Base-by-base conservation (phyloP, 2,329 filamentous ascomycete genomes). In the Aspergillus sp. region DNA sequence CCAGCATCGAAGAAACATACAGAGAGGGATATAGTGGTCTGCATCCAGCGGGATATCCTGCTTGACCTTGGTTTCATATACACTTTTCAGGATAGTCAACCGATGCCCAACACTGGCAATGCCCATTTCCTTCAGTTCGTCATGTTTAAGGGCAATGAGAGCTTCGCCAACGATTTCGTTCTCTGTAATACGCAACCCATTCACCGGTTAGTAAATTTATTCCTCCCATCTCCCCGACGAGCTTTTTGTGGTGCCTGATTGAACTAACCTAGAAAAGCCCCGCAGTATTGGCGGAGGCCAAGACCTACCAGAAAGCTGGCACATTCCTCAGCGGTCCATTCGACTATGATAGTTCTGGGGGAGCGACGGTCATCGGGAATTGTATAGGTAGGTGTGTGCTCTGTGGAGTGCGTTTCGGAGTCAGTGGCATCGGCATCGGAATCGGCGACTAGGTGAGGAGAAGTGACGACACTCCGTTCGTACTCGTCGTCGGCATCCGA, bases 151-250 rank as follows among this genome's bases (percentile, higher is more conserved):
- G 33, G 88, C 88, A 45, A 95, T 82, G 50, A 98, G 74, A 41
- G 88, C 91, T 65, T 97, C 90, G 52, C 93, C 93, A 32, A 90
- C 85, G 56, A 98, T 94, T 51, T 89, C 90, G 62, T 98, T 95
- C 60, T 96, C 93, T 93, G 65, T 7, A 19, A 19, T 19, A 19
- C 19, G 19, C 19, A 19, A 19, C 19, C 19, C 19, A 19, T 19
- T 4, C 19, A 19, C 4, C 19, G 19, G 19, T 19, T 19, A 19
- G 19, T 19, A 19, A 19, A 19, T 19, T 19, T 19, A 19, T 19
- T 19, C 19, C 4, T 19, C 19, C 19, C 19, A 19, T 4, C 19
- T 19, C 4, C 19, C 19, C 19, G 19, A 19, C 19, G 19, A 19
- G 19, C n/a, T n/a, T 19, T 4, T 19, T 19, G 19, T 19, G 19